Evolutionary conservation across 2,329 filamentous ascomycete species (phyloP).

Genomic region (Penicillium decumbens): DNA sequence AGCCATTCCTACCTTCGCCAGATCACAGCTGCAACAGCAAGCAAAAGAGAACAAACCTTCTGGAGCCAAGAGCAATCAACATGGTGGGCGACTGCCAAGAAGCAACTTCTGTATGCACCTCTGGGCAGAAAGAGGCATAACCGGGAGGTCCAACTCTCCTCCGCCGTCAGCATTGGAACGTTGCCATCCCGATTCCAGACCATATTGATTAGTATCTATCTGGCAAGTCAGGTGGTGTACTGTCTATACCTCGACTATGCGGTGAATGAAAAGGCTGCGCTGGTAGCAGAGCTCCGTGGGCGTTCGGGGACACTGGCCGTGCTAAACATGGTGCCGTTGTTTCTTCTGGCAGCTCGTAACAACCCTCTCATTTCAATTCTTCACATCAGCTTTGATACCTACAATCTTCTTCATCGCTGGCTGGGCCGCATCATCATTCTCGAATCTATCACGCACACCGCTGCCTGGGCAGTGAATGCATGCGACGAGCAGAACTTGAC

Average conservation of each 20-base stretch:
- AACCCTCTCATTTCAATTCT: conserved; percentile 81
- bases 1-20: conserved; percentile 44
- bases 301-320: conserved; percentile 77
- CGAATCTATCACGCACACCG: conserved; percentile 66
- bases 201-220: conserved; percentile 62
- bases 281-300: conserved; percentile 78
- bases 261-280: conserved; percentile 46
- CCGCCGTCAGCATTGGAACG: conserved; percentile 67
- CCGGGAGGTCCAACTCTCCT: conserved; percentile 63
- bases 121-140: conserved; percentile 73
- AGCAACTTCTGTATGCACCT: conserved; percentile 56
- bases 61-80: conserved; percentile 43
- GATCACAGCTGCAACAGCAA: conserved; percentile 38
- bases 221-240: conserved; percentile 71
- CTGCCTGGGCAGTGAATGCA: conserved; percentile 73
- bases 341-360: conserved; percentile 86
- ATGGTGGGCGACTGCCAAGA: conserved; percentile 45
- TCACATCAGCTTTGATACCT: conserved; percentile 90
- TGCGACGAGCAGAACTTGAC: conserved; percentile 30
- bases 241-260: conserved; percentile 50
- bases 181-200: conserved; percentile 75
- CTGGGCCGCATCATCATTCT: conserved; percentile 70
- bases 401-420: conserved; percentile 86
- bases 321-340: conserved; percentile 86
- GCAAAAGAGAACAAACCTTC: conserved; percentile 40